Base-by-base conservation (phyloP, 495 filamentous ascomycete genomes). In the Lophiostoma macrostomum region DNA sequence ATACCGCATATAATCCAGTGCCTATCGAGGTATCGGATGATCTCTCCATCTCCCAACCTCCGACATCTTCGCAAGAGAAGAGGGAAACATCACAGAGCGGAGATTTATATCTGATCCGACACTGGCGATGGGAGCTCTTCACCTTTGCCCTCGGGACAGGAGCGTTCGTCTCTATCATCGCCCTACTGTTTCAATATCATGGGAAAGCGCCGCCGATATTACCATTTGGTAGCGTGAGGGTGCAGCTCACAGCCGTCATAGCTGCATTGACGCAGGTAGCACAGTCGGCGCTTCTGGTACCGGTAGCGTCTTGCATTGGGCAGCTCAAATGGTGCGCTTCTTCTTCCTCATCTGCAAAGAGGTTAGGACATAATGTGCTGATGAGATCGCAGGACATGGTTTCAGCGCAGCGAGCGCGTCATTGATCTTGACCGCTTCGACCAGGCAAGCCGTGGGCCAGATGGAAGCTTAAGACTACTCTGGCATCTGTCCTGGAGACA, bases 231-330 rank as follows among this genome's bases (percentile, higher is more conserved):
- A 18, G 6, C 19, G 35, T 7, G 8, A 18, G 19, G 22, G 27
- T 46, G n/a, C 42, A 46, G 27, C 5, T 46, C 5, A 30, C 42
- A 28, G 18, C 42, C 23, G 27, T 32, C 28, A 20, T 46, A 7
- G 42, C 42, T 5, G 42, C 42, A 14, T 20, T 46, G 8, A 28
- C 24, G 12, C 42, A 46, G 42, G 27, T 46, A 13, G 42, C 42
- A n/a, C 42, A 46, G 23, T 30, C 42, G 4, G 23, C 42, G 6
- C 22, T 30, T 23, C 12, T 46, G 24, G 42, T 46, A 5, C 27
- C 42, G 20, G 32, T 46, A 30, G 4, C 7, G 11, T 30, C 5
- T 10, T 30, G 24, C 18, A 46, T 46, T 23, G 42, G 42, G 18
- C 42, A 46, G 20, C 27, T 46, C 4, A 46, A 46, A 18, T 46